These are phyloP conservation scores for Akanthomyces uredinophilus DNA, from an alignment of 2,329 filamentous ascomycete genomes.

Conservation along the genomic window DNA sequence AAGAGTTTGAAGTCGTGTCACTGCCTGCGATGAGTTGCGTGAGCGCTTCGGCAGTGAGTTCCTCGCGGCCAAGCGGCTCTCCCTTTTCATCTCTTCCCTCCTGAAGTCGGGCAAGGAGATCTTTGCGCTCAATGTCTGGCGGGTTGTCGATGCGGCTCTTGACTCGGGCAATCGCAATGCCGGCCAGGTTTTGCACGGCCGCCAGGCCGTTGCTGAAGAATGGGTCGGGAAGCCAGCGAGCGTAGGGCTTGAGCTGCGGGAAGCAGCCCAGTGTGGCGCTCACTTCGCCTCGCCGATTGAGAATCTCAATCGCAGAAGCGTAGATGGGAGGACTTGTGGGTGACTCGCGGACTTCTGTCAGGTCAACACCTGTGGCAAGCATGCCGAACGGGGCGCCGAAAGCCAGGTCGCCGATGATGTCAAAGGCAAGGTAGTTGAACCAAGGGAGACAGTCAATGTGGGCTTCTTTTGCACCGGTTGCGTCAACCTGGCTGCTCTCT, in stretches of 20 bases:
- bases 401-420: constrained; percentile 44
- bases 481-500: constrained; percentile 39
- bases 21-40: constrained; percentile 81
- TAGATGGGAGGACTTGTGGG: constrained; percentile 60
- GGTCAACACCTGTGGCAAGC: constrained; percentile 69
- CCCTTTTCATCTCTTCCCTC: constrained; percentile 79
- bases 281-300: constrained; percentile 84
- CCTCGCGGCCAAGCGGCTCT: constrained; percentile 66
- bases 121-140: constrained; percentile 62
- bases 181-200: constrained; percentile 75
- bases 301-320: constrained; percentile 76
- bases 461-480: constrained; percentile 56
- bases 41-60: constrained; percentile 82
- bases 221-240: constrained; percentile 72
- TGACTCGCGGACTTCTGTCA: constrained; percentile 64
- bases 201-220: constrained; percentile 73
- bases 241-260: constrained; percentile 71
- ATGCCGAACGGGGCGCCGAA: constrained; percentile 57
- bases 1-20: constrained; percentile 74
- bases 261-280: constrained; percentile 72
- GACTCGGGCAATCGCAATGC: constrained; percentile 82
- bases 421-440: constrained; percentile 57
- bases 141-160: constrained; percentile 66
- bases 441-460: constrained; percentile 70
- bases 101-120: constrained; percentile 78